Conservation (phyloP, 2,329 filamentous ascomycete genomes). For the Pseudogymnoascus sp. region DNA sequence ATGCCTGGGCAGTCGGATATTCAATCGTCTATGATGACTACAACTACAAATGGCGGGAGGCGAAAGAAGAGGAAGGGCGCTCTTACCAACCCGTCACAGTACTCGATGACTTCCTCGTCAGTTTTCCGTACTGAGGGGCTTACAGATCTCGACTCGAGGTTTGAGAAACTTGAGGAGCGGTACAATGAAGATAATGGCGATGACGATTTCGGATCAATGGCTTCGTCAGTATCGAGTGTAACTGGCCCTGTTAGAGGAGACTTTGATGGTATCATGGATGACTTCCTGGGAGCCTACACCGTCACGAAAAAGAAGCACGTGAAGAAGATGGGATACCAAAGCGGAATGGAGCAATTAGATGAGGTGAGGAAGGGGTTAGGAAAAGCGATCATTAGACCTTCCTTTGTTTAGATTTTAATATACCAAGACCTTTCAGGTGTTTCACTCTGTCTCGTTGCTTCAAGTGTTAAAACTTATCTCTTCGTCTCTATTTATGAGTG, state of each 20-base stretch:
- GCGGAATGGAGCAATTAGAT: conserved; percentile 80
- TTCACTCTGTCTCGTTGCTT: background rate
- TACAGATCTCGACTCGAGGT: conserved; percentile 76
- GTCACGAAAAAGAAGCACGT: conserved; percentile 65
- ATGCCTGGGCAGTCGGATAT: conserved; percentile 51
- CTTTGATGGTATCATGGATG: conserved; percentile 86
- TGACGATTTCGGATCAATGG: conserved; percentile 52
- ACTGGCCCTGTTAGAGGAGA: conserved; percentile 62
- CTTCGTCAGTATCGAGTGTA: conserved; percentile 61
- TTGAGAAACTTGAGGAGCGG: conserved; percentile 81
- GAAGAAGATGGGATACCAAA: conserved; percentile 73
- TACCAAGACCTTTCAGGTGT: background rate
- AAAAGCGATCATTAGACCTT: conserved; percentile 52
- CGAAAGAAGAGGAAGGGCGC: conserved; percentile 95
- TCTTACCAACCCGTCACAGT: conserved; percentile 75
- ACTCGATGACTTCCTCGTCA: conserved; percentile 87
- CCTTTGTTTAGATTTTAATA: conserved; percentile 8
- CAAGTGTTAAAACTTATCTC: too few relatives aligned
- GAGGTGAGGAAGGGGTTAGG: conserved; percentile 78
- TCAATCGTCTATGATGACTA: conserved; percentile 63
- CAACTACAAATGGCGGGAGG: conserved; percentile 69
- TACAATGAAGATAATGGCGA: conserved; percentile 59
- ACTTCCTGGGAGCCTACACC: conserved; percentile 71
- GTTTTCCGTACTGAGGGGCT: conserved; percentile 82
- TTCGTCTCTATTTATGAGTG: background rate